Evolutionary conservation across 352 stramenopile genomes (phyloP), one percentile per base, ranked within the genome.

Genomic region (Pythium aristosporum): DNA sequence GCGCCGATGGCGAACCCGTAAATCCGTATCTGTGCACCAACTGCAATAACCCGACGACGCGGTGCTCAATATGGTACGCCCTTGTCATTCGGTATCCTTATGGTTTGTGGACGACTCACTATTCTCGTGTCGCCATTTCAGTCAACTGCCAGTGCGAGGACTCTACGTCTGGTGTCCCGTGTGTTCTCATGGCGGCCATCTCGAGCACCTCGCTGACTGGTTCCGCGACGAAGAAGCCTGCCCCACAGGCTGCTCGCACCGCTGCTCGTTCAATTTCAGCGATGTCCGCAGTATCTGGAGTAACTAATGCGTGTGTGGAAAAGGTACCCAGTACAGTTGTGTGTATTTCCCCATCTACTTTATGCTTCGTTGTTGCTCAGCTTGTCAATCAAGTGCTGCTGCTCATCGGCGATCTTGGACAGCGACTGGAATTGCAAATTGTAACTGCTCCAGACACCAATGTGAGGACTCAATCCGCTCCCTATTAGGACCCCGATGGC

Each of bases 91-190:
- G 3, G 5, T 23, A 15, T 28, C 32, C 30, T 43, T 16, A 8
- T 28, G 49, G 49, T 21, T 28, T 16, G 12, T 12, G 3, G 20
- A 46, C 16, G 12, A n/a, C 44, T 50, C 8, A 50, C 44, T 32
- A 30, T 32, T 15, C 16, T 37, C 9, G 18, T 55, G 12, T 16
- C 16, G 5, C 5, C 39, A 3, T 39, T 13, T 39, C 57, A 96
- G 87, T 55, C 81, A 96, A 82, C 57, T 93, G 5, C 85, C 88
- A 42, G 90, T 96, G 25, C 85, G 87, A 30, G 89, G 90, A 48
- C 61, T 97, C 6, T 97, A 94, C 56, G 89, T 96, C 5, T 97
- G 90, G 90, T 97, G 90, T 55, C 88, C 90, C 13, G 89, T 94
- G n/a, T 97, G 90, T 62, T 90, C 88, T 2, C 90, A 97, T 60